Percentiles rank a stretch among this genome's conserved stretches.
These are phyloP conservation scores for Mediolabrus comicus DNA, from an alignment of 108 stramenopile genomes.

Conservation along the genomic window DNA sequence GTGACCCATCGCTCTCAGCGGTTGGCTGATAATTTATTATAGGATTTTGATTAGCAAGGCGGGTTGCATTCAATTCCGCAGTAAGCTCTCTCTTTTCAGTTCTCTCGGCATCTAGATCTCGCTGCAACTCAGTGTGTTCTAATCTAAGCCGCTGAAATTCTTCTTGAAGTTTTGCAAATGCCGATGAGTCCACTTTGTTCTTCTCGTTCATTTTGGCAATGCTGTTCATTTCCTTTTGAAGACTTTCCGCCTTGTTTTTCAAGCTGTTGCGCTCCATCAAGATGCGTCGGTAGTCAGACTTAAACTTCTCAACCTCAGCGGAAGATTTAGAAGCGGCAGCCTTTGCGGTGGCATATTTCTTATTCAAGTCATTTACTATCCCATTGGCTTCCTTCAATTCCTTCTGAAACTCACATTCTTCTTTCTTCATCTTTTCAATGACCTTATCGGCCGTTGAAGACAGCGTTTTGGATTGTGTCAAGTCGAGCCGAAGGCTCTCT, in stretches of 20 bases:
- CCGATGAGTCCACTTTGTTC: constrained; percentile 45
- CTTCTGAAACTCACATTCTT: constrained; percentile 32
- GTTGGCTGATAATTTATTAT: constrained; percentile 30
- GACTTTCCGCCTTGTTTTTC: constrained; percentile 71
- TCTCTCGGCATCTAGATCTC: constrained; percentile 12
- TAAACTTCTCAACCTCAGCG: constrained; percentile 35
- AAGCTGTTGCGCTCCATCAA: constrained; percentile 71
- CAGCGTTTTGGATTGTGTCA: constrained; percentile 6
- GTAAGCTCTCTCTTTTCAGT: constrained; percentile 52
- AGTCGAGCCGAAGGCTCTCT: constrained; percentile 4
- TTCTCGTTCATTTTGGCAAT: constrained; percentile 52
- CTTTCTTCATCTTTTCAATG: constrained; percentile 35
- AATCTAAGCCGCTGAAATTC: constrained; percentile 54
- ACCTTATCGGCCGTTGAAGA: constrained; percentile 10
- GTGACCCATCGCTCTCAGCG: constrained; percentile 20
- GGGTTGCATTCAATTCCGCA: constrained; percentile 56
- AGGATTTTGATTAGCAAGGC: constrained; percentile 49
- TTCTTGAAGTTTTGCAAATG: constrained; percentile 45
- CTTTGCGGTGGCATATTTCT: constrained; percentile 21
- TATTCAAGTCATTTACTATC: constrained; percentile 37
- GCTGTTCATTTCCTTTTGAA: constrained; percentile 68
- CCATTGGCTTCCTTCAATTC: constrained; percentile 42
- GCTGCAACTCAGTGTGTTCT: constrained; percentile 25
- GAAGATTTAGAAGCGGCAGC: constrained; percentile 22
- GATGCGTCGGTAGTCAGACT: constrained; percentile 57